Conservation (phyloP, 768 basidiomycete species). For the Leccinum subgranulosum region DNA sequence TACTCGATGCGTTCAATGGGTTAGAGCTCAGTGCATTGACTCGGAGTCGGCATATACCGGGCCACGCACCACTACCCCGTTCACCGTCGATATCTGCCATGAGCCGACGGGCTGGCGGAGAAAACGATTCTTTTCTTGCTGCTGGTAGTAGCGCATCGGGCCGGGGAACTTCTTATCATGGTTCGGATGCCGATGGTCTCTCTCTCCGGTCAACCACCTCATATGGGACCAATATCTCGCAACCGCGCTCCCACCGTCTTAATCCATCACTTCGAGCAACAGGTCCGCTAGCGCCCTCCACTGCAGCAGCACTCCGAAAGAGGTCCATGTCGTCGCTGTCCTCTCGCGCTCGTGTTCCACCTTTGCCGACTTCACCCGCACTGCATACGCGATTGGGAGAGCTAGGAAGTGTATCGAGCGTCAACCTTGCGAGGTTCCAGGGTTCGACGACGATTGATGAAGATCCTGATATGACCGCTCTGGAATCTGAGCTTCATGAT, state of each 20-base stretch:
- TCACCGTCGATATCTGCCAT: slow-evolving; percentile 28
- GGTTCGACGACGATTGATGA: slow-evolving; percentile 28
- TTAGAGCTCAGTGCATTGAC: slow-evolving; percentile 70
- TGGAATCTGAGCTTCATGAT: slow-evolving; percentile 64
- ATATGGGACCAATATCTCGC: slow-evolving; percentile 45
- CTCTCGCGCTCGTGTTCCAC: slow-evolving; percentile 40
- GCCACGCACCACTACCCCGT: slow-evolving; percentile 23
- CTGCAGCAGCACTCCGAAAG: slow-evolving; percentile 46
- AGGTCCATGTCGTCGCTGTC: slow-evolving; percentile 60
- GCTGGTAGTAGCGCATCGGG: slow-evolving; percentile 26
- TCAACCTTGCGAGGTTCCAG: slow-evolving; percentile 50
- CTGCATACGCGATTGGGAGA: slow-evolving; percentile 30
- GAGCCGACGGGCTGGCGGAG: slow-evolving; percentile 27
- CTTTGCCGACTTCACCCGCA: slow-evolving; percentile 34
- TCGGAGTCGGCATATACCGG: slow-evolving; percentile 25
- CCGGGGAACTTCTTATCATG: slow-evolving; percentile 29
- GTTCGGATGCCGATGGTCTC: slow-evolving; percentile 44
- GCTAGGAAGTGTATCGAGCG: slow-evolving; percentile 39
- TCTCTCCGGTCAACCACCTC: slow-evolving; percentile 57
- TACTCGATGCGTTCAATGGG: slow-evolving; percentile 80
- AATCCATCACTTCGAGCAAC: slow-evolving; percentile 34
- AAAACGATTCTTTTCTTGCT: slow-evolving; percentile 25
- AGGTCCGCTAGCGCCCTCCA: slow-evolving; percentile 24
- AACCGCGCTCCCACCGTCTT: slow-evolving; percentile 45
- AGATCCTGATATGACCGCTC: slow-evolving; percentile 34